Evolutionary conservation across 352 stramenopile species (phyloP).

Genomic region (Phytophthora cryptogea): DNA sequence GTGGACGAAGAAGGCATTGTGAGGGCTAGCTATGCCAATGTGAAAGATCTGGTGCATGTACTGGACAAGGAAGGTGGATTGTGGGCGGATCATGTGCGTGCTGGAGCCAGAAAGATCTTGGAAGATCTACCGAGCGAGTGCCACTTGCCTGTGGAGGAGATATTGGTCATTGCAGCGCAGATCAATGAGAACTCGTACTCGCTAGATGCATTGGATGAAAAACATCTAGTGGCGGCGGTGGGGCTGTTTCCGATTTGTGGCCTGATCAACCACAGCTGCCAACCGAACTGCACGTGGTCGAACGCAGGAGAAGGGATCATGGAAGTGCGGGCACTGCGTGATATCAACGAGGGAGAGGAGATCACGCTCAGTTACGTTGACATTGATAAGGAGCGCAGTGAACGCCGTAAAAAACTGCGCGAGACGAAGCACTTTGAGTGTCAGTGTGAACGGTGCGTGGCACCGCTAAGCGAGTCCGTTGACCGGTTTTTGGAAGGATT

Average conservation of each 20-base stretch:
- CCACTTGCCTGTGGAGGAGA: conserved; percentile 44
- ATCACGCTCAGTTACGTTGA: conserved; percentile 60
- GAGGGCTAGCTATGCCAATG: conserved; percentile 34
- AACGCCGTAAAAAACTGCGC: conserved; percentile 38
- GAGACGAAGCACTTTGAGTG: conserved; percentile 61
- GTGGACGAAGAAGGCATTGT: conserved; percentile 27
- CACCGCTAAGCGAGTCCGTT: conserved; percentile 38
- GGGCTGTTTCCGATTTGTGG: conserved; percentile 50
- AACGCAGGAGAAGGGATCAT: conserved; percentile 45
- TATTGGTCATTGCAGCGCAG: conserved; percentile 48
- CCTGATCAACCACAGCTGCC: conserved; percentile 57
- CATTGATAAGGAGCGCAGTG: conserved; percentile 40
- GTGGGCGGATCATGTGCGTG: conserved; percentile 42
- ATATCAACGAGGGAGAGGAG: conserved; percentile 48
- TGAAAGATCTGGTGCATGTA: conserved; percentile 46
- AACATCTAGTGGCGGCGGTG: conserved; percentile 42
- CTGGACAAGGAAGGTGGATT: conserved; percentile 28
- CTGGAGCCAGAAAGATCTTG: conserved; percentile 37
- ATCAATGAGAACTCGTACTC: conserved; percentile 65
- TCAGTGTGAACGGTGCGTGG: conserved; percentile 42
- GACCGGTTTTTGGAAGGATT: conserved; percentile 45
- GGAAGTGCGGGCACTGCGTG: conserved; percentile 39
- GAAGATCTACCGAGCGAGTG: conserved; percentile 41
- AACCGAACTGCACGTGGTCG: conserved; percentile 54
- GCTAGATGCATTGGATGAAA: conserved; percentile 42